A percentile compares a stretch with the other conserved stretches of the same genome.
Conservation (phyloP, 2,329 filamentous ascomycete species). For the Colletotrichum gloeosporioides region DNA sequence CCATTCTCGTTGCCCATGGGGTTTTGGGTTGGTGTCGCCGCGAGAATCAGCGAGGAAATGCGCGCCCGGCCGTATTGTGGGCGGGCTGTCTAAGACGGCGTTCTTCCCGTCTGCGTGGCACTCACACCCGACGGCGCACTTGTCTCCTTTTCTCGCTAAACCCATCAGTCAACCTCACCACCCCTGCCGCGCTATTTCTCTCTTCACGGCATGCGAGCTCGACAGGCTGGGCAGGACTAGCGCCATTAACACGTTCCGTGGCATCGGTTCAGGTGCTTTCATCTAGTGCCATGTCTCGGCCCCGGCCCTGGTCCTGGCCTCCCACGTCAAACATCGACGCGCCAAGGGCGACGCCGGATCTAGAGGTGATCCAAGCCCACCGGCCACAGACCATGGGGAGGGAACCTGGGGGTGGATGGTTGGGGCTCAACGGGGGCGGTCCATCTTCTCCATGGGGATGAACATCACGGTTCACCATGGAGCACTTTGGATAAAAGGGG, state of each 20-base stretch:
- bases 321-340: neutral
- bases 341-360: neutral
- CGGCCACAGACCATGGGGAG: neutral
- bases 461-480: neutral
- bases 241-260: neutral
- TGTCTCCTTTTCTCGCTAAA: neutral
- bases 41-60: conserved; percentile 19
- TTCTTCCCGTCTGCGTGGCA: conserved; percentile 1
- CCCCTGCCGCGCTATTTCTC: neutral
- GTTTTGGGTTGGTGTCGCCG: neutral
- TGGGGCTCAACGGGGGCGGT: neutral
- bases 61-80: conserved; percentile 5
- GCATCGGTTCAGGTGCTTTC: neutral
- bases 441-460: neutral
- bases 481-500: neutral
- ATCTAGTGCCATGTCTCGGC: neutral
- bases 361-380: neutral
- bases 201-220: neutral
- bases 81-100: neutral
- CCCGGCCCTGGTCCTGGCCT: neutral
- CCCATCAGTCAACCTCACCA: neutral
- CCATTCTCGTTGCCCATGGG: neutral
- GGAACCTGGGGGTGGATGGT: neutral
- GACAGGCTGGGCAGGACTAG: neutral
- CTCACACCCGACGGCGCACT: neutral